Conservation (phyloP, 2,329 filamentous ascomycete genomes). For the Sarocladium oryzae region DNA sequence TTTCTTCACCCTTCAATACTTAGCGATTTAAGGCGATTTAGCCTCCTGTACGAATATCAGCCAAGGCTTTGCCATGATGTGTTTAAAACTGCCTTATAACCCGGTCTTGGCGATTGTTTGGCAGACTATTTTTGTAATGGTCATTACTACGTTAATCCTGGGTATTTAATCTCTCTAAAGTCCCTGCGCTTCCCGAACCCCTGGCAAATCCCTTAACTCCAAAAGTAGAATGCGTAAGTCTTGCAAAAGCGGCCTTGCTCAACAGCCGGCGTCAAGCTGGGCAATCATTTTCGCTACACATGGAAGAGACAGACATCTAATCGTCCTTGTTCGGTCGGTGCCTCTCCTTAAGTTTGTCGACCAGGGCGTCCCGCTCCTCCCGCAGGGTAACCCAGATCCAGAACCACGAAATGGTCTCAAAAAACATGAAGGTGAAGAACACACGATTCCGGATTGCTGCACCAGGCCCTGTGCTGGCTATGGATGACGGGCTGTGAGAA, state of each 20-base stretch:
- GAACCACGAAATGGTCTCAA: conserved; percentile 82
- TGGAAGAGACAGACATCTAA: neutral
- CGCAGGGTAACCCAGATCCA: conserved; percentile 70
- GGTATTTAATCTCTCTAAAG: neutral
- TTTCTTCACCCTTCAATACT: neutral
- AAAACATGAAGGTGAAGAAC: conserved; percentile 76
- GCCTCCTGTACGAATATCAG: too few species aligned
- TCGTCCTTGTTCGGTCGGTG: neutral
- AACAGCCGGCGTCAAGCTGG: neutral
- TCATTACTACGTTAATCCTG: neutral
- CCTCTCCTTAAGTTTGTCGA: conserved; percentile 31
- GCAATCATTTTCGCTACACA: too few species aligned
- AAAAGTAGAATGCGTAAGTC: too few species aligned
- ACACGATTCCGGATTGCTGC: conserved; percentile 76
- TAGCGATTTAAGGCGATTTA: too few species aligned
- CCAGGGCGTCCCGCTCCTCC: conserved; percentile 50
- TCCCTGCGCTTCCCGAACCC: too few species aligned
- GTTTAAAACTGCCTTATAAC: too few species aligned
- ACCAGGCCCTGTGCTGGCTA: conserved; percentile 38
- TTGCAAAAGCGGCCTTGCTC: neutral
- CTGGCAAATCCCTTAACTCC: too few species aligned
- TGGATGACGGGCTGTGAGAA: conserved; percentile 26
- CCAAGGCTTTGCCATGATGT: too few species aligned
- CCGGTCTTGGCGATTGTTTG: too few species aligned
- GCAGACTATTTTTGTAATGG: too few species aligned